Conservation (phyloP, 768 basidiomycete genomes). For the Vishniacozyma victoriae region DNA sequence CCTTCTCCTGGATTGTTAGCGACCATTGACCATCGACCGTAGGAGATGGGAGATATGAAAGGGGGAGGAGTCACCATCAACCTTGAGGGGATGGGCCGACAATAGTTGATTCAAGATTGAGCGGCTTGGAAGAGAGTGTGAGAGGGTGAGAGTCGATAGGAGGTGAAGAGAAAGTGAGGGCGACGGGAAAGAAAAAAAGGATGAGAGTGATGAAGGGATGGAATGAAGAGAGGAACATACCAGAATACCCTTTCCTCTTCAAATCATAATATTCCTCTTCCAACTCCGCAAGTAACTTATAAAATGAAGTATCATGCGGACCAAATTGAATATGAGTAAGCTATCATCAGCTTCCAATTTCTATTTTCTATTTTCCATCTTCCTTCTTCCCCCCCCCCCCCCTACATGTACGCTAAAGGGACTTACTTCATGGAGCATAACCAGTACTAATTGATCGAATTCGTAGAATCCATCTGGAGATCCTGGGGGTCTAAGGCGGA, state of each 20-base stretch:
- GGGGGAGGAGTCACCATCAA: background rate
- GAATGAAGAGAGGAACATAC: conserved; percentile 18
- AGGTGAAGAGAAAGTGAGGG: too few relatives aligned
- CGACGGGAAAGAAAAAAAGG: too few relatives aligned
- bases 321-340: conserved; percentile 84
- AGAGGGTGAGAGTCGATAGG: too few relatives aligned
- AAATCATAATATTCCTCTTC: conserved; percentile 81
- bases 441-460: conserved; percentile 67
- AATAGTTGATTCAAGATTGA: background rate
- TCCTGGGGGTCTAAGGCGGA: conserved; percentile 70
- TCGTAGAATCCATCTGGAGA: conserved; percentile 66
- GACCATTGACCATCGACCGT: conserved; percentile 7
- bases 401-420: background rate
- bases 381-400: background rate
- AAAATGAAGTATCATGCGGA: conserved; percentile 65
- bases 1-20: conserved; percentile 76
- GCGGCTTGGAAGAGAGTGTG: too few relatives aligned
- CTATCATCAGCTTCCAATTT: conserved; percentile 48
- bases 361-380: background rate
- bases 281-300: conserved; percentile 53
- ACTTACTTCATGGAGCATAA: conserved; percentile 82
- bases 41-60: background rate
- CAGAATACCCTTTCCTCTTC: conserved; percentile 72
- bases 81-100: too few relatives aligned
- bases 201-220: too few relatives aligned